Evolutionary conservation across 441 rosid genomes (phyloP), one percentile per base, ranked within the genome.

Genomic region (Erodium trifolium): DNA sequence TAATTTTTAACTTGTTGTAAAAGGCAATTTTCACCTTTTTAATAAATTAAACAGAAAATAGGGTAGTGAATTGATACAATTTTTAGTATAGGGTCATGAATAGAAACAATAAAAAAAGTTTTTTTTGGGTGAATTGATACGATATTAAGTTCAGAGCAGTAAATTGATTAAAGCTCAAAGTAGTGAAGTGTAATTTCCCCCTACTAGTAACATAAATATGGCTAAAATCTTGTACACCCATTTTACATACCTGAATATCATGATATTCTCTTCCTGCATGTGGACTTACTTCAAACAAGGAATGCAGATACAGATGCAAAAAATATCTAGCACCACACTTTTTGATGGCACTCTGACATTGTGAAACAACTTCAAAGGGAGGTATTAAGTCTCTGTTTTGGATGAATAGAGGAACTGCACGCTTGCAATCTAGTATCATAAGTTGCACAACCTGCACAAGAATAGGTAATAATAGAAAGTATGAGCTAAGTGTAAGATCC

Each of bases 261-360:
- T 92, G 99, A 82, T 81, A 92, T 74, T 92, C 98, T 79, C 75
- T 92, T 76, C 98, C 99, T 51, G 81, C 83, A 79, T 91, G 85
- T 39, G 88, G 91, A 76, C 84, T 85, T 68, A 79, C 93, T 87
- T 85, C 92, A 82, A 84, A 95, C 68, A 95, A 76, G n/a, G 87
- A 75, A 80, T 91, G 97, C 68, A 95, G 84, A 80, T 92, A 95
- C 67, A 82, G 77, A 82, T 92, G 85, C 85, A 92, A 81, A 84
- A 86, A 92, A 78, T 78, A 86, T 86, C 95, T 89, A 37, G 96
- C 84, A 82, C 87, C 88, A 45, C 95, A 85, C 81, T 87, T 86
- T 4, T 83, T 78, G 74, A 81, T 70, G 65, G 91, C 81, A 75
- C 68, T 81, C 78, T 87, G 47, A 70, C 89, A 82, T 81, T 85